These are phyloP conservation scores for Paramecium pentaurelia DNA, from an alignment of 73 alveolate genomes.

Conservation along the genomic window DNA sequence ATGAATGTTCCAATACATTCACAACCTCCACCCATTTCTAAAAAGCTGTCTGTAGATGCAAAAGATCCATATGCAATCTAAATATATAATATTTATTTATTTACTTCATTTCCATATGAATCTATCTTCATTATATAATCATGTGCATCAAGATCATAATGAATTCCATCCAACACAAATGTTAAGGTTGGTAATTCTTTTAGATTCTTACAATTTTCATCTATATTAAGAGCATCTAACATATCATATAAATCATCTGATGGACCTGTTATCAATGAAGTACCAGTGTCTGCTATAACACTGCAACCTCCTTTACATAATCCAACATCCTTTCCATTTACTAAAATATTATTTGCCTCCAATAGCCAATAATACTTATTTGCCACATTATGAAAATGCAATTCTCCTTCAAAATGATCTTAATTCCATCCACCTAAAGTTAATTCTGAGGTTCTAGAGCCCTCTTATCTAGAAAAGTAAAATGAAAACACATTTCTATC, in stretches of 20 bases:
- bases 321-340: slow-evolving; percentile 66
- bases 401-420: slow-evolving; percentile 67
- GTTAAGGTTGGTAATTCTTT: slow-evolving; percentile 68
- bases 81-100: neutral
- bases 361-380: slow-evolving; percentile 69
- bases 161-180: slow-evolving; percentile 75
- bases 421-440: slow-evolving; percentile 71
- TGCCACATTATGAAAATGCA: slow-evolving; percentile 67
- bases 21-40: slow-evolving; percentile 48
- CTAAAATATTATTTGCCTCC: slow-evolving; percentile 66
- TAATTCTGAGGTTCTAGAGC: slow-evolving; percentile 66
- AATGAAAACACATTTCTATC: slow-evolving; percentile 72
- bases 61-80: slow-evolving; percentile 20
- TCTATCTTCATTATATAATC: slow-evolving; percentile 39
- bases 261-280: slow-evolving; percentile 79
- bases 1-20: slow-evolving; percentile 47
- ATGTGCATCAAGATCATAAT: slow-evolving; percentile 31
- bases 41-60: slow-evolving; percentile 23
- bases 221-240: neutral
- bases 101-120: slow-evolving; percentile 46
- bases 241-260: slow-evolving; percentile 52
- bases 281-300: slow-evolving; percentile 79
- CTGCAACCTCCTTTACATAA: slow-evolving; percentile 70
- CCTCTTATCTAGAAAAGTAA: slow-evolving; percentile 64
- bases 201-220: slow-evolving; percentile 64